These are phyloP conservation scores for Trichoderma sp. DNA, from an alignment of 2,329 filamentous ascomycete species.

Conservation along the genomic window DNA sequence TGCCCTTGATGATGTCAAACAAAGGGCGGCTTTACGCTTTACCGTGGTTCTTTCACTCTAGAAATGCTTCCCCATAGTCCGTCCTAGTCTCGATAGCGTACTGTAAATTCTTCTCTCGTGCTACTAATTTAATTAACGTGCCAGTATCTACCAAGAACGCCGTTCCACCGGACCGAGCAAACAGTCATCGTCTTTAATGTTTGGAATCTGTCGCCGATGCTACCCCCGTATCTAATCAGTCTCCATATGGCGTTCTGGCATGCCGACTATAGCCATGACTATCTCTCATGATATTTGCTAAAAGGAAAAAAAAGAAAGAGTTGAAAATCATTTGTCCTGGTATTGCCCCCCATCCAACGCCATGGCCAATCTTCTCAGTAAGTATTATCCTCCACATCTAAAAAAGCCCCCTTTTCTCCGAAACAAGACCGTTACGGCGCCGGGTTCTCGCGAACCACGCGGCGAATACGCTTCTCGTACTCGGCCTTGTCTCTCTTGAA, in stretches of 20 bases:
- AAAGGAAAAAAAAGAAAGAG: background rate
- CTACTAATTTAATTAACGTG: background rate
- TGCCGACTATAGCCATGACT: background rate
- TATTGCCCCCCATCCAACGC: conserved; percentile 35
- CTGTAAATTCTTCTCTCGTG: background rate
- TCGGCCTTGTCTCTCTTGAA: conserved; percentile 87
- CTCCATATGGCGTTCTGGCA: background rate
- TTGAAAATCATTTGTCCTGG: conserved; percentile 31
- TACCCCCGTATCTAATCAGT: background rate
- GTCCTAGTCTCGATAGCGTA: background rate
- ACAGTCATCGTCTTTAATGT: background rate
- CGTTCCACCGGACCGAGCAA: background rate
- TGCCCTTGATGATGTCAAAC: background rate
- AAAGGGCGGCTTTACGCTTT: background rate
- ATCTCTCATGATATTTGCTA: background rate
- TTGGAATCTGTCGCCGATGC: background rate
- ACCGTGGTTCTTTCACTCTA: background rate
- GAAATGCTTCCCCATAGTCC: background rate
- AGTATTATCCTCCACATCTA: conserved; percentile 7
- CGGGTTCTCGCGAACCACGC: conserved; percentile 87
- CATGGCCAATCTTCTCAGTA: conserved; percentile 28
- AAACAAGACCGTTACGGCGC: conserved; percentile 54
- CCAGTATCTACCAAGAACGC: background rate
- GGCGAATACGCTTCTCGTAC: conserved; percentile 85
- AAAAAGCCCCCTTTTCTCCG: background rate